Percentiles rank a stretch among this genome's conserved stretches.
These are phyloP conservation scores for Boechera stricta DNA, from an alignment of 345 rosid species.

Conservation along the genomic window DNA sequence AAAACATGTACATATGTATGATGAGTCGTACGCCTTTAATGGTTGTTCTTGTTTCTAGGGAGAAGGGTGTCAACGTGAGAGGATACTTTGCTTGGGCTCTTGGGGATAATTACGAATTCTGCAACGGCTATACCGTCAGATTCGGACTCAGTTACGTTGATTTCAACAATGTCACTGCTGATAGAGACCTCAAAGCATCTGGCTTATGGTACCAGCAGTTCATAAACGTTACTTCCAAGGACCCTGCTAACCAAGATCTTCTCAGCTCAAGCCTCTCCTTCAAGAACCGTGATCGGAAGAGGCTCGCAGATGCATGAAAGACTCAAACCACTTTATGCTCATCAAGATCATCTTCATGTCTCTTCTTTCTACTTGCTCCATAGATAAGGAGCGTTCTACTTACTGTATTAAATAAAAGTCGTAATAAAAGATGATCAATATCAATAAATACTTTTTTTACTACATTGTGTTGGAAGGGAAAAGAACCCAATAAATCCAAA, in stretches of 20 bases:
- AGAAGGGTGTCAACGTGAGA: slow-evolving; percentile 12
- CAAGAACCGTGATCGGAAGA: background rate
- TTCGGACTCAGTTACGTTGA: slow-evolving; percentile 35
- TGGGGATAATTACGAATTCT: slow-evolving; percentile 36
- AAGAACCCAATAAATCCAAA: no score
- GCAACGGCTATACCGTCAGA: slow-evolving; percentile 22
- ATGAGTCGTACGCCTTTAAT: background rate
- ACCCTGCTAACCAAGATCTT: background rate
- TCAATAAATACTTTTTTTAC: no score
- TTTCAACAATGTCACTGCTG: background rate
- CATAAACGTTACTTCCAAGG: background rate
- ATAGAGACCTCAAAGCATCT: slow-evolving; percentile 31
- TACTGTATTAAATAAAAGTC: no score
- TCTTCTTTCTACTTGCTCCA: slow-evolving; percentile 16
- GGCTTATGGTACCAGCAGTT: slow-evolving; percentile 29
- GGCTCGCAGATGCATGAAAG: slow-evolving; percentile 14
- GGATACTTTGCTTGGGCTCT: slow-evolving; percentile 38
- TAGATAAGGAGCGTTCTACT: background rate
- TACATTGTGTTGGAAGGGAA: no score
- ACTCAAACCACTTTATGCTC: background rate
- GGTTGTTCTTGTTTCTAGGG: slow-evolving; percentile 12
- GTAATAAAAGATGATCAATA: no score
- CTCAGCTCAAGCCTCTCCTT: slow-evolving; percentile 1
- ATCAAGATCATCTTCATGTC: slow-evolving; percentile 22
- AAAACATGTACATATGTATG: no score